Conservation (phyloP, 441 rosid genomes). For the Manihot esculenta region DNA sequence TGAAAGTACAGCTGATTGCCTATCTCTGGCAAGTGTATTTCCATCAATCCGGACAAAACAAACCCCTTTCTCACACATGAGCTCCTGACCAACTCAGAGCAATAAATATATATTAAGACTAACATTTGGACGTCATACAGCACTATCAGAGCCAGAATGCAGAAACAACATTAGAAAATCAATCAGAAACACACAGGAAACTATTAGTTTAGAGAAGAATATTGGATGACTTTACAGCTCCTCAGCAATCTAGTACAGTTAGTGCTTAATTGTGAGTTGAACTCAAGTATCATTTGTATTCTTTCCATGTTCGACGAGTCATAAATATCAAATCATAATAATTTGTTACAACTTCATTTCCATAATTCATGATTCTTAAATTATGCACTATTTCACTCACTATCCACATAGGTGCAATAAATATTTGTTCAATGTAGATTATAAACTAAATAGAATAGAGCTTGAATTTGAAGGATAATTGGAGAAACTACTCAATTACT, state of each 20-base stretch:
- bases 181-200: not conserved
- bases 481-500: too few species aligned
- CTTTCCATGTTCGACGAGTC: not conserved
- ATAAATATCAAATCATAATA: not conserved
- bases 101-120: constrained; percentile 12
- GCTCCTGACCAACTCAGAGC: constrained; percentile 52
- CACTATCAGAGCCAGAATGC: constrained; percentile 15
- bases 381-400: not conserved
- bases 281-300: not conserved
- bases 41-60: constrained; percentile 95
- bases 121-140: not conserved
- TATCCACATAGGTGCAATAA: not conserved
- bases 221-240: not conserved
- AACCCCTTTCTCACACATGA: constrained; percentile 76
- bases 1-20: constrained; percentile 80
- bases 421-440: not conserved
- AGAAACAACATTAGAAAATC: not conserved
- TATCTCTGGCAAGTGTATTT: constrained; percentile 76
- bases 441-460: too few species aligned
- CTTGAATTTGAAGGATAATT: too few species aligned
- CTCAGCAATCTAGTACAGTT: not conserved
- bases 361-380: not conserved
- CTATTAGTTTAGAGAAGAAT: not conserved
- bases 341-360: not conserved
- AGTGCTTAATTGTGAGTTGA: not conserved